Percentiles rank a stretch among this genome's conserved stretches.
phyloP scores from a whole-genome alignment of 441 rosid genomes.

The Erodium trifolium region DNA sequence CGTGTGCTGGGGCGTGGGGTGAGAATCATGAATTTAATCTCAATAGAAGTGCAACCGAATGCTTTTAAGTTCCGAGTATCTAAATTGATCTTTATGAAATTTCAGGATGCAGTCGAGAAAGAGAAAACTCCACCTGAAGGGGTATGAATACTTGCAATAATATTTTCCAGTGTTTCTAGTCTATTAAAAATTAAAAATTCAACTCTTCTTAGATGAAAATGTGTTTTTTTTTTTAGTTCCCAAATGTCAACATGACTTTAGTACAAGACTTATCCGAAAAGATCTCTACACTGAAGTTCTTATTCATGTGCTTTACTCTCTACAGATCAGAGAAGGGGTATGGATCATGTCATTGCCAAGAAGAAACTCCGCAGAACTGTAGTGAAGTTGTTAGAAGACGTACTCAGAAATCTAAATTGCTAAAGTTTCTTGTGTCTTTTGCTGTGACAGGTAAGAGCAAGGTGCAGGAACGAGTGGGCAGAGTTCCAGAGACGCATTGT shows the following conservation, averaged over 20 bases:
- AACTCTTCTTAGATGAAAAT: neutral
- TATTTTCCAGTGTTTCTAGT: neutral
- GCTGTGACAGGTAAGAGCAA: neutral
- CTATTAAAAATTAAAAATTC: too few species aligned
- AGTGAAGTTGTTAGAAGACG: neutral
- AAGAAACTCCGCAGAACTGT: too few species aligned
- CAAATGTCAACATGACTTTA: too few species aligned
- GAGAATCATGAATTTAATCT: neutral
- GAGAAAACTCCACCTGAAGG: constrained; percentile 8
- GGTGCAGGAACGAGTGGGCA: constrained; percentile 9
- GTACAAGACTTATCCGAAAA: neutral
- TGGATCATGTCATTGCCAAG: neutral
- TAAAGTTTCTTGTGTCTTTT: neutral
- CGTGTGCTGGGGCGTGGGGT: constrained; percentile 1
- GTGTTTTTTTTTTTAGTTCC: neutral
- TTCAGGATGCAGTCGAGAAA: neutral
- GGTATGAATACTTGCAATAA: neutral
- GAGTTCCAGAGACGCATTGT: constrained; percentile 1
- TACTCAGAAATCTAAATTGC: neutral
- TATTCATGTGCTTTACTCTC: neutral
- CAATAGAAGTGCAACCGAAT: neutral
- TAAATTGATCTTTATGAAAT: neutral
- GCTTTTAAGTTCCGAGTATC: neutral
- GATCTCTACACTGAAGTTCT: neutral
- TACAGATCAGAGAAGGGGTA: neutral